These are phyloP conservation scores for Citrullus colocynthis DNA, from an alignment of 306 rosid species.

Conservation along the genomic window DNA sequence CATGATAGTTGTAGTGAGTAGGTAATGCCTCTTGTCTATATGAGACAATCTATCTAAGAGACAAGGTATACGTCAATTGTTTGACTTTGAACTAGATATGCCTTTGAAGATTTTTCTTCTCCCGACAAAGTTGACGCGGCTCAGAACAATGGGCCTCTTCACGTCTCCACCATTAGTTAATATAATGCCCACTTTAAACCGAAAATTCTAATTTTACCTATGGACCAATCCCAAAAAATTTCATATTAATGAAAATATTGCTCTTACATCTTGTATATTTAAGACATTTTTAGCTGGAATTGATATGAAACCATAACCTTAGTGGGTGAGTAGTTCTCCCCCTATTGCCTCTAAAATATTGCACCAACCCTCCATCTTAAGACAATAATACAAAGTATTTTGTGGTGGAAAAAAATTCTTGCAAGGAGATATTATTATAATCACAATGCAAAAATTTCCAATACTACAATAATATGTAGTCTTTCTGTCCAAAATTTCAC, in stretches of 20 bases:
- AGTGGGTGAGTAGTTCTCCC: too few species aligned
- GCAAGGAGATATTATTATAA: too few species aligned
- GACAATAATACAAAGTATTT: too few species aligned
- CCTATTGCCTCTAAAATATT: too few species aligned
- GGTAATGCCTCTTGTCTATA: not conserved
- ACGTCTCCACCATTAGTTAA: not conserved
- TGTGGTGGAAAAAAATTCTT: too few species aligned
- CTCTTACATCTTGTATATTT: not conserved
- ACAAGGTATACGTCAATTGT: not conserved
- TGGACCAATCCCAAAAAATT: not conserved
- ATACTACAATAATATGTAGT: too few species aligned
- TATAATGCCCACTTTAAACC: not conserved
- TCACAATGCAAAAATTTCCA: too few species aligned
- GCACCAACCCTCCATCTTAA: too few species aligned
- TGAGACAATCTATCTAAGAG: not conserved
- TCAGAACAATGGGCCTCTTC: not conserved
- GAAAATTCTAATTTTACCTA: not conserved
- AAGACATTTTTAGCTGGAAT: too few species aligned
- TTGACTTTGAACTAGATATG: not conserved
- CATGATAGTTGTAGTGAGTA: not conserved
- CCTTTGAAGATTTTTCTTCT: not conserved
- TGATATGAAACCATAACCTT: not conserved
- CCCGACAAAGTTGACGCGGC: not conserved
- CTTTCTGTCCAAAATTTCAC: too few species aligned
- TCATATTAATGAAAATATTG: not conserved